A percentile compares a stretch with the other conserved stretches of the same genome.
phyloP scores from a whole-genome alignment of 2,329 filamentous ascomycete genomes.

The Hymenoscyphus repandus region DNA sequence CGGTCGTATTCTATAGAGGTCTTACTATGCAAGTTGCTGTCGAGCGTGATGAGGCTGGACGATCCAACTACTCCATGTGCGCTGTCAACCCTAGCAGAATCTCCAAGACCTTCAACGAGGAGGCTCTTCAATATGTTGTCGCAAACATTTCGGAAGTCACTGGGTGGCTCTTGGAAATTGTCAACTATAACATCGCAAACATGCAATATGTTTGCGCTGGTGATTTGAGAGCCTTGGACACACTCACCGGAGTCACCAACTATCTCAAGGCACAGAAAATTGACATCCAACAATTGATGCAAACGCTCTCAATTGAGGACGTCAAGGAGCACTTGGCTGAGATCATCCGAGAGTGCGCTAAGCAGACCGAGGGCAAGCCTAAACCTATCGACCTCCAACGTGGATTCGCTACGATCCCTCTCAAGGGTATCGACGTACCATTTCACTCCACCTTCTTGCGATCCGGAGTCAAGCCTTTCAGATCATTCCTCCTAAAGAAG shows the following conservation, averaged over 20 bases:
- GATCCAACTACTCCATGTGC: conserved; percentile 99
- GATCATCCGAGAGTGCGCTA: conserved; percentile 84
- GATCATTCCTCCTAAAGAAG: conserved; percentile 98
- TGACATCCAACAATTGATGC: conserved; percentile 89
- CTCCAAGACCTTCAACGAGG: conserved; percentile 97
- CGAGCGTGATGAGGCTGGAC: conserved; percentile 85
- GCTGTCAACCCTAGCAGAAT: conserved; percentile 98
- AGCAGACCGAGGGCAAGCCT: conserved; percentile 84
- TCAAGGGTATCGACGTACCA: conserved; percentile 95
- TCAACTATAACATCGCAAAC: conserved; percentile 82
- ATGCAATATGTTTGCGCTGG: conserved; percentile 71
- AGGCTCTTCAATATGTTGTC: conserved; percentile 93
- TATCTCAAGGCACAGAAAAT: conserved; percentile 96
- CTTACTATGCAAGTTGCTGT: conserved; percentile 99
- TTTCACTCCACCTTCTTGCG: conserved; percentile 99
- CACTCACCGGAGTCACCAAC: conserved; percentile 69
- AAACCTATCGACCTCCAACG: conserved; percentile 84
- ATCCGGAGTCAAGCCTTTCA: conserved; percentile 97
- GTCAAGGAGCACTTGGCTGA: conserved; percentile 84
- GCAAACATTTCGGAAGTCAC: conserved; percentile 93
- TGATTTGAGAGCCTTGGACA: conserved; percentile 66
- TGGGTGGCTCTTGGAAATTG: conserved; percentile 94
- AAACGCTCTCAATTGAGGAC: conserved; percentile 79
- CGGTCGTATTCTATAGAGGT: conserved; percentile 98
- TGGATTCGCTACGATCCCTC: conserved; percentile 93